Base-by-base conservation (phyloP, 2,329 filamentous ascomycete genomes). In the Botrytis medusae region DNA sequence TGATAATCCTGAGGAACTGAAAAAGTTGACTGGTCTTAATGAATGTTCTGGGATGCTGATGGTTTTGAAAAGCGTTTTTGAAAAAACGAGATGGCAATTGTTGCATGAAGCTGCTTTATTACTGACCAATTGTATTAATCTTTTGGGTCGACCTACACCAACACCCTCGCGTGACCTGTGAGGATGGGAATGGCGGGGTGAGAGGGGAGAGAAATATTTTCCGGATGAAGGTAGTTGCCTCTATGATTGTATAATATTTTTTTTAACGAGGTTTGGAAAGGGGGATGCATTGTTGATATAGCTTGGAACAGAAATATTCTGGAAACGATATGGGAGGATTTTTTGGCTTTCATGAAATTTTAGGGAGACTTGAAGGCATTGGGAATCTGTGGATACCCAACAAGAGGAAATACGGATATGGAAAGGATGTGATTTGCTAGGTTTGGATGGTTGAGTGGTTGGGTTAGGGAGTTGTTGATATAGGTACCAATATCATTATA, bases 1-100 rank as follows among this genome's bases (percentile, higher is more conserved):
- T 0, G 83, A 86, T 14, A 90, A 90, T 40, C 95, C 95, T 0
- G 92, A 94, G 74, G 93, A 95, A 76, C 86, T 98, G 37, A 91
- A 91, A 77, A 84, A 85, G 40, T 88, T 93, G 82, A 87, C 86
- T 57, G 93, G 94, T 37, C 89, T 97, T 76, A 98, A 98, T 81
- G 88, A 89, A 29, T 97, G 94, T 81, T 88, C 94, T 65, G 92
- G 94, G 0, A 82, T 98, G 80, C 83, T 98, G 76, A 87, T 96
- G 83, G 88, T 97, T 48, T 87, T 99, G 74, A 90, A 91, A 75
- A 92, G 94, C 73, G 92, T 92, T 59, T 98, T 98, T 81, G 86
- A 88, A 76, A 91, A 91, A 78, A 94, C 94, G 46, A 87, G 94
- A 67, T 98, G 95, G 95, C 95, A 98, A 84, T 84, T 98, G 72